Base-by-base conservation (phyloP, 2,329 filamentous ascomycete genomes). In the Ascomycota sp. region DNA sequence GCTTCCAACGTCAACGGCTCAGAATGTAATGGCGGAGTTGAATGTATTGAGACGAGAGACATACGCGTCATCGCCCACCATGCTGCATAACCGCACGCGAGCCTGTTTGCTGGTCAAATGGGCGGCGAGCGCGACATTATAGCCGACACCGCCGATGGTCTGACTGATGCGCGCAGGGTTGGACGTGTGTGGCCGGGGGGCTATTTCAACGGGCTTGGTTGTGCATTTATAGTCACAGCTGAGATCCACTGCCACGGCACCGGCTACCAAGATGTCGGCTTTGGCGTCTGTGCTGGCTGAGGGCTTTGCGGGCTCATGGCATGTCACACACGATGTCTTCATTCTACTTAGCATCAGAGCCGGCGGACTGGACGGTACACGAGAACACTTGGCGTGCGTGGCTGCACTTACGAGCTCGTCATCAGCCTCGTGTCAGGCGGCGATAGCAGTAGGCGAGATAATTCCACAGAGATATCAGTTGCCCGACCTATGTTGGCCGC, bases 51-150 rank as follows among this genome's bases (percentile, higher is more conserved):
- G 20, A 20, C 15, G 12, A 8, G 15, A 10, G 8, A 21, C 65
- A 53, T 52, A 73, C 67, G 70, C 49, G 45, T 95, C 86, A 43
- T 85, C 68, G 10, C 77, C 83, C 8, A 93, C 65, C 36, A 82
- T 65, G 43, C 79, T 92, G 52, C 76, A 85, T 11, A 94, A 67
- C 15, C 69, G 64, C 7, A 89, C 77, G 10, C 62, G 68, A 25
- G 53, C 52, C 12, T 54, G 44, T 7, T 68, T 70, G 34, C 77
- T 65, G 10, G 62, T 62, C 21, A 74, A 65, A 39, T 83, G 78
- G 1, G 80, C 75, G 27, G 86, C 85, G 28, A 82, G 65, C 11
- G 89, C 82, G 27, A 95, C 81, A 43, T 95, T 95, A 44, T 83
- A 75, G 6, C 81, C 89, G 7, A 95, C 89, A 6, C 89, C 89